Conservation (phyloP, 306 rosid genomes). For the Prunus dulcis region DNA sequence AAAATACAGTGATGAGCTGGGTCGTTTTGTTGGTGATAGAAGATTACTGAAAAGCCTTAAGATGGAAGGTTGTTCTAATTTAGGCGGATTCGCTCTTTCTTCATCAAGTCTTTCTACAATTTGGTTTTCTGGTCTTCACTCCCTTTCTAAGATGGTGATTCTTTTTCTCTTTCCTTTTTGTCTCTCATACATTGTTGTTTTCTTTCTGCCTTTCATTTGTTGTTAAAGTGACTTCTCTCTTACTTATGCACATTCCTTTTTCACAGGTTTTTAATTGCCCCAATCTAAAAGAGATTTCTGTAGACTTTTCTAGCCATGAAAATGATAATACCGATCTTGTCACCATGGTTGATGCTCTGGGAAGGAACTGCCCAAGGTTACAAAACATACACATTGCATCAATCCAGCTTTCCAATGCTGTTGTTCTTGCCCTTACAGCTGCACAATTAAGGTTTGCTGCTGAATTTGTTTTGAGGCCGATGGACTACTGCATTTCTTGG, state of each 20-base stretch:
- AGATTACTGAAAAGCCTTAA: constrained; percentile 70
- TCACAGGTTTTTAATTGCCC: constrained; percentile 82
- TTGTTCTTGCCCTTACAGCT: constrained; percentile 86
- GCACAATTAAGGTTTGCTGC: constrained; percentile 73
- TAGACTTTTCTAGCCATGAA: constrained; percentile 71
- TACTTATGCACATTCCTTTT: constrained; percentile 15
- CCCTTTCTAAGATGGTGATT: constrained; percentile 84
- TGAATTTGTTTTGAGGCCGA: background rate
- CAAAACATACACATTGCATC: constrained; percentile 92
- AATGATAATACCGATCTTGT: constrained; percentile 68
- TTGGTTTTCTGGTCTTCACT: constrained; percentile 84
- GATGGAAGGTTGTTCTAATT: constrained; percentile 88
- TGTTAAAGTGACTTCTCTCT: constrained; percentile 4
- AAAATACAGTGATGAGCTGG: constrained; percentile 70
- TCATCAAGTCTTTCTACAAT: constrained; percentile 80
- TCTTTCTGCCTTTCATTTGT: background rate
- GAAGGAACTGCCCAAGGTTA: constrained; percentile 73
- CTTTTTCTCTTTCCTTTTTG: constrained; percentile 9
- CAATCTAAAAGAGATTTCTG: constrained; percentile 76
- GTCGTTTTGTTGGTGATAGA: constrained; percentile 86
- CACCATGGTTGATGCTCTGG: constrained; percentile 62
- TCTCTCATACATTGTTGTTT: background rate
- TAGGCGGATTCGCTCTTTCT: constrained; percentile 68
- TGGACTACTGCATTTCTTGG: background rate
- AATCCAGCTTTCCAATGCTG: constrained; percentile 71